These are phyloP conservation scores for Apiospora arundinis DNA, from an alignment of 2,329 filamentous ascomycete genomes.

Conservation along the genomic window DNA sequence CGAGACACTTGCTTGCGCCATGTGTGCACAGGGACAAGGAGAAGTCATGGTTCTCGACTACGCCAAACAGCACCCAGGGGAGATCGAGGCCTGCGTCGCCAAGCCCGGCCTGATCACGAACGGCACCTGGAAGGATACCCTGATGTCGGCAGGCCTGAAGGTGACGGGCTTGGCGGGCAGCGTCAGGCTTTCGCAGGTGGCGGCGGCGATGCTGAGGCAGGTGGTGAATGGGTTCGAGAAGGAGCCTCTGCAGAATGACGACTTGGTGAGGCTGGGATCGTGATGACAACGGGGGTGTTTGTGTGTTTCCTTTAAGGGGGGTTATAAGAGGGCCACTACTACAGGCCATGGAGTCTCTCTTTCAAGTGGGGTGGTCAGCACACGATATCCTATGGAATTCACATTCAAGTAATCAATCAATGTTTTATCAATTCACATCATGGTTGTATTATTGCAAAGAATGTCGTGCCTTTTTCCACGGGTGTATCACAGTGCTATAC, in stretches of 20 bases:
- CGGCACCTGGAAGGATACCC: not conserved
- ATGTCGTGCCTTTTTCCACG: too few relatives aligned
- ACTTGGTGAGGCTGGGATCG: constrained; percentile 8
- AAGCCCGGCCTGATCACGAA: constrained; percentile 14
- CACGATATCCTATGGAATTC: too few relatives aligned
- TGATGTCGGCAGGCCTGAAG: not conserved
- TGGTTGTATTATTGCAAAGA: too few relatives aligned
- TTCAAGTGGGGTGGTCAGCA: too few relatives aligned
- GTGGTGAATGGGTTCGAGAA: constrained; percentile 14
- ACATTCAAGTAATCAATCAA: too few relatives aligned
- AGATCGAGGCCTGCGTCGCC: constrained; percentile 9
- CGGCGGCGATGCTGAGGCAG: constrained; percentile 18
- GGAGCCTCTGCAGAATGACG: constrained; percentile 2
- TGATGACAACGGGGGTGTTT: not conserved
- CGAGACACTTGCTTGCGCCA: not conserved
- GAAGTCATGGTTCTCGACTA: constrained; percentile 1
- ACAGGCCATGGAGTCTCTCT: too few relatives aligned
- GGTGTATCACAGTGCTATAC: too few relatives aligned
- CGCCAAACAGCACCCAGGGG: not conserved
- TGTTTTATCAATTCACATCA: too few relatives aligned
- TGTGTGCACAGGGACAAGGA: not conserved
- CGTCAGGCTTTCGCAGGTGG: not conserved
- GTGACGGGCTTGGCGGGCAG: not conserved
- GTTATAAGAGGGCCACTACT: too few relatives aligned
- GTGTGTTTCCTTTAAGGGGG: not conserved